Evolutionary conservation across 345 rosid species (phyloP).

Genomic region (Gynandropsis gynandra): DNA sequence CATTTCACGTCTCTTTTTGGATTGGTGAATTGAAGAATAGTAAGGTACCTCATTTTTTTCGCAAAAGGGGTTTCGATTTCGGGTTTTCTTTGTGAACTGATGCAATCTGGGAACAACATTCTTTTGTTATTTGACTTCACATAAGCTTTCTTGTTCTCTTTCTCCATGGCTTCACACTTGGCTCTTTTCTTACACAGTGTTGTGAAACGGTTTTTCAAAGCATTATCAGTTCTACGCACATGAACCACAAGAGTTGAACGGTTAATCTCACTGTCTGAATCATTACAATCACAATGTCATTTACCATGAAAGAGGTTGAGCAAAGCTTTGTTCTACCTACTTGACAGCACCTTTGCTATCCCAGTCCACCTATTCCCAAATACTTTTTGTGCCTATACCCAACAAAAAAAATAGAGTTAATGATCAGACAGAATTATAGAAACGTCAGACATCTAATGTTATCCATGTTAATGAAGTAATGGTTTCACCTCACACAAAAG

Average conservation of each 20-base stretch:
- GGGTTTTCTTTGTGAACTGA: slow-evolving; percentile 22
- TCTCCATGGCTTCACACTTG: slow-evolving; percentile 69
- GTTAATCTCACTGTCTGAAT: neutral
- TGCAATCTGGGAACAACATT: slow-evolving; percentile 36
- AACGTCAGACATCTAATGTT: slow-evolving; percentile 6
- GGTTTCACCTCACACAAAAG: slow-evolving; percentile 79
- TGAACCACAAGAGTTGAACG: slow-evolving; percentile 6
- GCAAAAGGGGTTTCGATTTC: slow-evolving; percentile 29
- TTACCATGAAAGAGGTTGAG: neutral
- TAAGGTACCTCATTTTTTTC: slow-evolving; percentile 52
- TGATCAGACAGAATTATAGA: slow-evolving; percentile 7
- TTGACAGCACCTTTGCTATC: slow-evolving; percentile 97
- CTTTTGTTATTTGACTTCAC: slow-evolving; percentile 60
- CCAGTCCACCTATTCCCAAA: slow-evolving; percentile 98
- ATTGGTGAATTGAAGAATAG: neutral
- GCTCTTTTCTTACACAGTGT: slow-evolving; percentile 97
- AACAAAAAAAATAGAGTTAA: slow-evolving; percentile 1
- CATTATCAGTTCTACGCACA: slow-evolving; percentile 86
- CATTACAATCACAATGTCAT: neutral
- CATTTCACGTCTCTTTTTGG: neutral
- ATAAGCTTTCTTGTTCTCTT: slow-evolving; percentile 33
- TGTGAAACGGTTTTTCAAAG: slow-evolving; percentile 92
- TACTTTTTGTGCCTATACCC: slow-evolving; percentile 73
- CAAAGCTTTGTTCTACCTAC: slow-evolving; percentile 54
- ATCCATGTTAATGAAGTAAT: slow-evolving; percentile 8